Evolutionary conservation across 768 basidiomycete species (phyloP).

Genomic region (Lentinula sp.): DNA sequence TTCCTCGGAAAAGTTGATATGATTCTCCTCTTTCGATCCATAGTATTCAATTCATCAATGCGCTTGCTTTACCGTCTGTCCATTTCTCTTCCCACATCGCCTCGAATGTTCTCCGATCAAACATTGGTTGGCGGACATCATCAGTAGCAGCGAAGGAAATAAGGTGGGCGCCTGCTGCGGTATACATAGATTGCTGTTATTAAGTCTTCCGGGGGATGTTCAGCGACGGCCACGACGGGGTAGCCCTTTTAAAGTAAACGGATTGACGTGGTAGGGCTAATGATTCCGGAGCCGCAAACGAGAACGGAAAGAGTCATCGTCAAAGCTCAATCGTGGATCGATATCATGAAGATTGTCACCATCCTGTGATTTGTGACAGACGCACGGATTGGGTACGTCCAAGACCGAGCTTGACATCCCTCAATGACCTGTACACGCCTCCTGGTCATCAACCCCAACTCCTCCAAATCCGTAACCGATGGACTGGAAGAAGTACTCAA

Average conservation of each 20-base stretch:
- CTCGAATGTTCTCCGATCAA: constrained; percentile 3
- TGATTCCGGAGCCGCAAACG: constrained; percentile 35
- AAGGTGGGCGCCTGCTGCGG: constrained; percentile 7
- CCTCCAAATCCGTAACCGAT: constrained; percentile 25
- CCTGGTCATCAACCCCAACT: constrained; percentile 32
- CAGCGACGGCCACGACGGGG: constrained; percentile 27
- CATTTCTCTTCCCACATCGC: constrained; percentile 8
- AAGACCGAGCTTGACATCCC: neutral
- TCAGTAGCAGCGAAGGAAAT: constrained; percentile 7
- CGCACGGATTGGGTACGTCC: neutral
- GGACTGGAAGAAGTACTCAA: constrained; percentile 20
- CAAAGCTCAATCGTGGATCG: neutral
- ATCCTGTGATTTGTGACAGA: neutral
- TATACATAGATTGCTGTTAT: constrained; percentile 4
- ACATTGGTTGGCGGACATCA: neutral
- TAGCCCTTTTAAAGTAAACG: constrained; percentile 19
- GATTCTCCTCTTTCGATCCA: neutral
- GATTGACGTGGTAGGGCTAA: constrained; percentile 36
- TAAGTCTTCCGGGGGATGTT: constrained; percentile 30
- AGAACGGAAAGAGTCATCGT: constrained; percentile 14
- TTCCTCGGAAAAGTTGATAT: constrained; percentile 4
- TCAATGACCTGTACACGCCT: constrained; percentile 6
- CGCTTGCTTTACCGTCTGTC: neutral
- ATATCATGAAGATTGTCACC: too few species aligned
- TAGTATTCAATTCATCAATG: neutral